Evolutionary conservation across 257 asterid genomes (phyloP), one percentile per base, ranked within the genome.

Genomic region (Solanum pimpinellifolium): DNA sequence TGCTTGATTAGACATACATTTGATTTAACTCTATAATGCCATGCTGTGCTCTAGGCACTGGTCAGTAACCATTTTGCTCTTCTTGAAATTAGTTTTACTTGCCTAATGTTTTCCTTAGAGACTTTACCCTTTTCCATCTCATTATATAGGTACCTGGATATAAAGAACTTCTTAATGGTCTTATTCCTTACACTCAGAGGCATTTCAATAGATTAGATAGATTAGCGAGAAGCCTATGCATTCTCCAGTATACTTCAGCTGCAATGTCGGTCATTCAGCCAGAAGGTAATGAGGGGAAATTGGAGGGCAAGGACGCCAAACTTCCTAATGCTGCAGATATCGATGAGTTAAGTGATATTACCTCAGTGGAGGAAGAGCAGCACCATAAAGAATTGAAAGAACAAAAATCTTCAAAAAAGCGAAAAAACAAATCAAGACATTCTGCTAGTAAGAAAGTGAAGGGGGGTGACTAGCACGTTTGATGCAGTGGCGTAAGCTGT

Each of bases 181-280:
- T 96, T 83, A 88, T 92, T 82, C 97, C 98, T 4, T 96, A 96
- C 89, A 90, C 98, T 9, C 98, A 93, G 84, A 91, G 99, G 88
- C 99, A 95, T 91, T 96, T 91, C 91, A 91, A 86, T 56, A 88
- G 98, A 91, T 85, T 96, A 25, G 98, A 92, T 78, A 91, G 98
- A 91, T 85, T 94, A 92, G 95, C 92, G 78, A 93, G 98, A 88
- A 95, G 98, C 94, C 89, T 96, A 31, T 94, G 86, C 91, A 93
- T 96, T 42, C 83, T 96, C 92, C 98, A 96, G 91, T 96, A 91
- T 66, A 94, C 97, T 33, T 88, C 94, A 88, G 87, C 93, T 1
- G 92, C 94, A 84, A 95, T 96, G 99, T 94, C 96, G 14, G 98
- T 95, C 77, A 88, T 96, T 11, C 98, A 94, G 85, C 99, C 98